phyloP scores from a whole-genome alignment of 208 protist species.

The Naegleria fowleri region DNA sequence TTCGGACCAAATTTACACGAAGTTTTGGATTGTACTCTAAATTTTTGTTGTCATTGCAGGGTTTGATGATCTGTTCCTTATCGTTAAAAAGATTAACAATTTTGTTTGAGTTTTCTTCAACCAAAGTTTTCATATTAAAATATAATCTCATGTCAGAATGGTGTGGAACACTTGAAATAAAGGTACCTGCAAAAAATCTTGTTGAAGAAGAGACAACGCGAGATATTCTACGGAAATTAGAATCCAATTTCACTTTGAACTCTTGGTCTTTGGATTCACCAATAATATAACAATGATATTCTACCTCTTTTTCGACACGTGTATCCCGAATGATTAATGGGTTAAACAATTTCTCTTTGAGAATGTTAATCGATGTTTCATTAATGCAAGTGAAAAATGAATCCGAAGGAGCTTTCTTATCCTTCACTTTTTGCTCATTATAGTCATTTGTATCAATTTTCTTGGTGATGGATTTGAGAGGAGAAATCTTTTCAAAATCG shows the following conservation, averaged over 20 bases:
- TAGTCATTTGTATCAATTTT: too few species aligned
- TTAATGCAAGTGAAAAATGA: not conserved
- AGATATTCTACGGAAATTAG: not conserved
- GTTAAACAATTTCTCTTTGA: not conserved
- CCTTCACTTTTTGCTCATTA: too few species aligned
- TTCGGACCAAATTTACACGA: not conserved
- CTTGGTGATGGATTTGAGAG: too few species aligned
- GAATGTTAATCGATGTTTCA: not conserved
- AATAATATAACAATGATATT: not conserved
- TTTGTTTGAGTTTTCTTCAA: not conserved
- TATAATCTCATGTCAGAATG: not conserved
- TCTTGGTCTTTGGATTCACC: not conserved
- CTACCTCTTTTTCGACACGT: not conserved
- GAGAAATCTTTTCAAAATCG: not conserved
- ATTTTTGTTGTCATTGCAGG: too few species aligned
- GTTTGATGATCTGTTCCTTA: not conserved
- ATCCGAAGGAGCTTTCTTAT: not conserved
- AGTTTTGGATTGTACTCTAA: not conserved
- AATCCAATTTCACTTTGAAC: not conserved
- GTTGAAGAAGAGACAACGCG: not conserved
- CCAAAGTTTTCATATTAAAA: not conserved
- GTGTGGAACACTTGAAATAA: not conserved
- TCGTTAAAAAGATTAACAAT: not conserved
- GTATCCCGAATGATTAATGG: not conserved
- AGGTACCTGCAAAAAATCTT: not conserved